Percentiles rank a stretch among this genome's conserved stretches.
These are phyloP conservation scores for Setaria viridis DNA, from an alignment of 202 grass and related monocot species.

Conservation along the genomic window DNA sequence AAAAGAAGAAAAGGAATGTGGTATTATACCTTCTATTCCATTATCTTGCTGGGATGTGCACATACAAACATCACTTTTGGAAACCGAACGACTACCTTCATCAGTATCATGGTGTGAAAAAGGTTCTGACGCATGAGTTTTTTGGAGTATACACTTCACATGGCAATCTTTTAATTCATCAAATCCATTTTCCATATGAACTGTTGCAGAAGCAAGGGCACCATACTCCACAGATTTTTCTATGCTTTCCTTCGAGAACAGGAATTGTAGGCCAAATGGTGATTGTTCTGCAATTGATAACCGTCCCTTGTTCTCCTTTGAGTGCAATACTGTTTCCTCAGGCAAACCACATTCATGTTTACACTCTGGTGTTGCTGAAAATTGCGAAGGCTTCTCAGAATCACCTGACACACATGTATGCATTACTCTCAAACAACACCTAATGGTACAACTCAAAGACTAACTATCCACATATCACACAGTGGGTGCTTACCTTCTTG, in stretches of 20 bases:
- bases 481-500: slow-evolving; percentile 31
- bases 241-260: slow-evolving; percentile 21
- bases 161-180: slow-evolving; percentile 31
- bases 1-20: neutral
- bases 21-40: slow-evolving; percentile 39
- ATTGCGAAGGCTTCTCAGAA: slow-evolving; percentile 14
- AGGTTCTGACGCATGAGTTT: neutral
- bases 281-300: slow-evolving; percentile 25
- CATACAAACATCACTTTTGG: slow-evolving; percentile 1
- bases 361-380: slow-evolving; percentile 21
- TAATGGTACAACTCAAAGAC: slow-evolving; percentile 14
- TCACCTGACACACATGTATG: slow-evolving; percentile 46
- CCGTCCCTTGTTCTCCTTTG: slow-evolving; percentile 1
- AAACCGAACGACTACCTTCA: neutral
- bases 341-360: slow-evolving; percentile 29
- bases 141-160: neutral
- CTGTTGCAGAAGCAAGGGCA: slow-evolving; percentile 10
- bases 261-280: slow-evolving; percentile 3
- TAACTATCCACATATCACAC: slow-evolving; percentile 3
- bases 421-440: slow-evolving; percentile 29
- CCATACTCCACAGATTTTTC: neutral
- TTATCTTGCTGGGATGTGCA: slow-evolving; percentile 2
- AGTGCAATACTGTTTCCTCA: slow-evolving; percentile 12
- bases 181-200: slow-evolving; percentile 4
- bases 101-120: slow-evolving; percentile 23